Evolutionary conservation across 805 yeast species (phyloP).

Genomic region (Candida awuae): DNA sequence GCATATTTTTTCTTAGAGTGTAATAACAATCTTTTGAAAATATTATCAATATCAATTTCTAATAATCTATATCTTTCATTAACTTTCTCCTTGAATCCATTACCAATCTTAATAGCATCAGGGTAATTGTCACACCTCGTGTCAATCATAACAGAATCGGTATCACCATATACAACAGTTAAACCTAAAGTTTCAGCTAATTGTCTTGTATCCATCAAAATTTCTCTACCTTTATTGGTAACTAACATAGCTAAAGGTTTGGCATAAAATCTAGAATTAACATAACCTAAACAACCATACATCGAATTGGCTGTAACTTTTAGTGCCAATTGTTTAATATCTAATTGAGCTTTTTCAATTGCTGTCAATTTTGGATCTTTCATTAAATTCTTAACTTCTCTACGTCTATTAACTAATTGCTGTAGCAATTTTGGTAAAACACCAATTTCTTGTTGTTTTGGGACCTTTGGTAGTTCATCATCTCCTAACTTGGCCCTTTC

Average conservation of each 20-base stretch:
- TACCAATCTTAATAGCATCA: slow-evolving; percentile 79
- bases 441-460: slow-evolving; percentile 58
- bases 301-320: slow-evolving; percentile 98
- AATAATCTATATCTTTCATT: slow-evolving; percentile 80
- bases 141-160: slow-evolving; percentile 98
- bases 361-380: slow-evolving; percentile 62
- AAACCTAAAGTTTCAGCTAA: slow-evolving; percentile 80
- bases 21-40: slow-evolving; percentile 72
- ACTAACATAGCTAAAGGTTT: slow-evolving; percentile 93
- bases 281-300: slow-evolving; percentile 97
- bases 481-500: slow-evolving; percentile 47
- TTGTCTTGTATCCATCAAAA: slow-evolving; percentile 85
- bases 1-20: slow-evolving; percentile 98
- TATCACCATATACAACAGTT: slow-evolving; percentile 93
- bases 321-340: slow-evolving; percentile 91
- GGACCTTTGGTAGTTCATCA: slow-evolving; percentile 64
- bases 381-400: slow-evolving; percentile 81
- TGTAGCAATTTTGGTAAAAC: slow-evolving; percentile 80
- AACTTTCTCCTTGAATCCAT: slow-evolving; percentile 73
- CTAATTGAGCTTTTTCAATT: slow-evolving; percentile 72
- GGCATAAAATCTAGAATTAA: slow-evolving; percentile 88
- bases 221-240: slow-evolving; percentile 92
- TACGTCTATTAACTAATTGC: slow-evolving; percentile 81
- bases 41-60: slow-evolving; percentile 94
- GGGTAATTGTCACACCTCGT: slow-evolving; percentile 62